phyloP scores from a whole-genome alignment of 805 yeast genomes.

The Ogataea nakhonphanomensis region DNA sequence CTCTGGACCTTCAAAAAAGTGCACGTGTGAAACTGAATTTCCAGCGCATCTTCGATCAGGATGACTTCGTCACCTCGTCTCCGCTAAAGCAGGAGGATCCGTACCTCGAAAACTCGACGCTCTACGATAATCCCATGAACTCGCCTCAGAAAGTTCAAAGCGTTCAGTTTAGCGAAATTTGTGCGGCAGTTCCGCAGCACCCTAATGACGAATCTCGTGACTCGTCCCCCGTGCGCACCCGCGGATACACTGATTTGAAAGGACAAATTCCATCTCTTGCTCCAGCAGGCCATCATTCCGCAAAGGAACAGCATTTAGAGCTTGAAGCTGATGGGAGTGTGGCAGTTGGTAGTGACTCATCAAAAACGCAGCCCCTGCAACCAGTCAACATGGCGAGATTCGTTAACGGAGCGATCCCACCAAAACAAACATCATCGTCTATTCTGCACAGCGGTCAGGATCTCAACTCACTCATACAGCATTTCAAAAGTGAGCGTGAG shows the following conservation, averaged over 20 bases:
- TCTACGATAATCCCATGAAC: constrained; percentile 6
- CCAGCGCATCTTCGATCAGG: background rate
- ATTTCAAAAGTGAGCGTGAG: background rate
- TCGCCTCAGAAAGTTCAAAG: constrained; percentile 1
- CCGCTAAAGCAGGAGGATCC: constrained; percentile 1
- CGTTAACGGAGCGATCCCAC: background rate
- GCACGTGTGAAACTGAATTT: background rate
- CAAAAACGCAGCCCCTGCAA: background rate
- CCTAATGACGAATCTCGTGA: constrained; percentile 4
- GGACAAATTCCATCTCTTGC: background rate
- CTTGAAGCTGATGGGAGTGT: no score
- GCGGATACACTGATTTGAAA: background rate
- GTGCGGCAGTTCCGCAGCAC: background rate
- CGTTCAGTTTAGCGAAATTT: background rate
- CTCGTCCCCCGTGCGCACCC: background rate
- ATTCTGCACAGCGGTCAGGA: no score
- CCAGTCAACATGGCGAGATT: background rate
- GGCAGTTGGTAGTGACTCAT: no score
- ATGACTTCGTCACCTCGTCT: constrained; percentile 3
- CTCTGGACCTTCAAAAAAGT: background rate
- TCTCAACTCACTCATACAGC: background rate
- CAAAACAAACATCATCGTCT: background rate
- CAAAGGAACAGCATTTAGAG: no score
- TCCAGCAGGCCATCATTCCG: no score
- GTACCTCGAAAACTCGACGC: background rate